Percentiles rank a stretch among this genome's conserved stretches.
phyloP scores from a whole-genome alignment of 129 eudicot species.

The Chrysanthemum seticuspe region DNA sequence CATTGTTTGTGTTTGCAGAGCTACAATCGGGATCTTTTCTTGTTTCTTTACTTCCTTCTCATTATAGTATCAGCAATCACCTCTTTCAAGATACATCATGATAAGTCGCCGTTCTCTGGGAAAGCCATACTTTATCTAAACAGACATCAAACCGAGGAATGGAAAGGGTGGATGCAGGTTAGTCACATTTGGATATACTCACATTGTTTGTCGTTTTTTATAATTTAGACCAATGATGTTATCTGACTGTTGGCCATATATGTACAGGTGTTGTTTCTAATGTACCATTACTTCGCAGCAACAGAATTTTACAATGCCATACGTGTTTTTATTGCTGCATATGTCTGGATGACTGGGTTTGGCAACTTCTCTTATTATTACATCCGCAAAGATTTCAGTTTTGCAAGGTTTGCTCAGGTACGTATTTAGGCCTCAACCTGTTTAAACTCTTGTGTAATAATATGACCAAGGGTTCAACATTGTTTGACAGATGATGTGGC shows the following conservation, averaged over 20 bases:
- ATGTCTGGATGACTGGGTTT: slow-evolving; percentile 96
- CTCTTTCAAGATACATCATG: slow-evolving; percentile 79
- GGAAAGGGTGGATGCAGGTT: slow-evolving; percentile 99
- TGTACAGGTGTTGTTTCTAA: slow-evolving; percentile 70
- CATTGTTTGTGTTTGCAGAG: slow-evolving; percentile 46
- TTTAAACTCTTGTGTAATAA: not conserved
- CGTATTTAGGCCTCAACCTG: not conserved
- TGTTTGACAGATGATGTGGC: slow-evolving; percentile 87
- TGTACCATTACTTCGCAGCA: slow-evolving; percentile 94
- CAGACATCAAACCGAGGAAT: slow-evolving; percentile 95
- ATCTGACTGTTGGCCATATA: slow-evolving; percentile 19
- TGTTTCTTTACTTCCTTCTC: slow-evolving; percentile 82
- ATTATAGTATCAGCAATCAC: slow-evolving; percentile 81
- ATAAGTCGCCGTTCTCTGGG: slow-evolving; percentile 78
- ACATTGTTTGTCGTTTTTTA: not conserved
- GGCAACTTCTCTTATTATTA: slow-evolving; percentile 94
- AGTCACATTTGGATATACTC: slow-evolving; percentile 4
- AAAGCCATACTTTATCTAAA: slow-evolving; percentile 78
- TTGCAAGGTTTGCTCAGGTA: slow-evolving; percentile 92
- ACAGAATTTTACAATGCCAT: slow-evolving; percentile 80
- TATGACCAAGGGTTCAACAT: slow-evolving; percentile 5
- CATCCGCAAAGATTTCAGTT: slow-evolving; percentile 82
- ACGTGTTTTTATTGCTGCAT: slow-evolving; percentile 78
- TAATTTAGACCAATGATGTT: not conserved
- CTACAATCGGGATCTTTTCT: slow-evolving; percentile 82